Evolutionary conservation across 2,329 filamentous ascomycete species (phyloP).

Genomic region (Apiospora arundinis): DNA sequence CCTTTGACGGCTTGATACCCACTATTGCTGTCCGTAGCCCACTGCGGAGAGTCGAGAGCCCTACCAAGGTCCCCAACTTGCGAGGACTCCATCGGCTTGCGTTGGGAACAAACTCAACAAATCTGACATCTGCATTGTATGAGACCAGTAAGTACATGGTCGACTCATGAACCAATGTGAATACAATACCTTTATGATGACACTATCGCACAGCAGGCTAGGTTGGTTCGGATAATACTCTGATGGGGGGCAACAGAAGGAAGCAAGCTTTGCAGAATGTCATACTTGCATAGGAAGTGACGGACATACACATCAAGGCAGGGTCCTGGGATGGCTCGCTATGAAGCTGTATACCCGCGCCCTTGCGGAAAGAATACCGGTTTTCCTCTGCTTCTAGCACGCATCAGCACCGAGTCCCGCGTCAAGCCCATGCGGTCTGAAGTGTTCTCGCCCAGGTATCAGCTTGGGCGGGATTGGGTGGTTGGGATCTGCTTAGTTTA

Average conservation of each 20-base stretch:
- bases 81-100: not conserved
- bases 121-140: not conserved
- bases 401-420: not conserved
- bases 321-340: not conserved
- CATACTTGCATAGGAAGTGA: constrained; percentile 1
- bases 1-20: not conserved
- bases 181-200: not conserved
- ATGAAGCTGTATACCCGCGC: not conserved
- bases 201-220: not conserved
- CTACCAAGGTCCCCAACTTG: not conserved
- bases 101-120: not conserved
- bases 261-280: constrained; percentile 5
- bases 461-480: not conserved
- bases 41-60: not conserved
- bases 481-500: not conserved
- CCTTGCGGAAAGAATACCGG: not conserved
- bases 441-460: not conserved
- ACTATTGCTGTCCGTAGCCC: not conserved
- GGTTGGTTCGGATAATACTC: not conserved
- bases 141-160: not conserved
- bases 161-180: not conserved
- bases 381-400: not conserved
- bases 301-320: constrained; percentile 1
- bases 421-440: not conserved
- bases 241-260: not conserved